Evolutionary conservation across 805 yeast genomes (phyloP).

Genomic region (Saccharomycopsis oosterbeekiorum): DNA sequence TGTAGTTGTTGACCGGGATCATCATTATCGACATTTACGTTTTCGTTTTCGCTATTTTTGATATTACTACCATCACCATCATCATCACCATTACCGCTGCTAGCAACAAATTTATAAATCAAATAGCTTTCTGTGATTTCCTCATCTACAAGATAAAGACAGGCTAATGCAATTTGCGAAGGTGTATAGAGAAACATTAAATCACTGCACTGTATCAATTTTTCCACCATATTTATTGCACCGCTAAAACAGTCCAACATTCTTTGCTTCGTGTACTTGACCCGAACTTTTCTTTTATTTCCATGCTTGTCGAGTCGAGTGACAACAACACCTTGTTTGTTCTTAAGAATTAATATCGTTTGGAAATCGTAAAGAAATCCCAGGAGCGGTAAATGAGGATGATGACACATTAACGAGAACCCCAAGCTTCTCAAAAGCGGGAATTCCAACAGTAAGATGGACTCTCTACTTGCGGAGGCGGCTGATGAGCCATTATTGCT

Average conservation of each 20-base stretch:
- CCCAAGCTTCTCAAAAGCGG: conserved; percentile 59
- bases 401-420: conserved; percentile 79
- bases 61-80: conserved; percentile 11
- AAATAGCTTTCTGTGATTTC: conserved; percentile 58
- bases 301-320: conserved; percentile 5
- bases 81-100: conserved; percentile 15
- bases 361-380: conserved; percentile 93
- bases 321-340: conserved; percentile 17
- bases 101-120: conserved; percentile 40
- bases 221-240: conserved; percentile 60
- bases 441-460: conserved; percentile 74
- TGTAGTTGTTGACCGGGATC: conserved; percentile 18
- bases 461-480: conserved; percentile 46
- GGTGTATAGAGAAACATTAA: conserved; percentile 76
- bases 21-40: conserved; percentile 10
- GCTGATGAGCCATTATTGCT: conserved; percentile 18
- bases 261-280: conserved; percentile 9
- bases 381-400: conserved; percentile 81
- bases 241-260: conserved; percentile 25
- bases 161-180: conserved; percentile 90
- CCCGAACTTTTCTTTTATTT: conserved; percentile 17
- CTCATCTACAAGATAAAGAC: conserved; percentile 58
- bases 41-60: conserved; percentile 3
- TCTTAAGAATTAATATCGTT: conserved; percentile 32
- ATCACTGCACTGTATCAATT: conserved; percentile 69